A percentile compares a stretch with the other conserved stretches of the same genome.
These are phyloP conservation scores for Sarocladiaceae sp. DNA, from an alignment of 2,329 filamentous ascomycete species.

Conservation along the genomic window DNA sequence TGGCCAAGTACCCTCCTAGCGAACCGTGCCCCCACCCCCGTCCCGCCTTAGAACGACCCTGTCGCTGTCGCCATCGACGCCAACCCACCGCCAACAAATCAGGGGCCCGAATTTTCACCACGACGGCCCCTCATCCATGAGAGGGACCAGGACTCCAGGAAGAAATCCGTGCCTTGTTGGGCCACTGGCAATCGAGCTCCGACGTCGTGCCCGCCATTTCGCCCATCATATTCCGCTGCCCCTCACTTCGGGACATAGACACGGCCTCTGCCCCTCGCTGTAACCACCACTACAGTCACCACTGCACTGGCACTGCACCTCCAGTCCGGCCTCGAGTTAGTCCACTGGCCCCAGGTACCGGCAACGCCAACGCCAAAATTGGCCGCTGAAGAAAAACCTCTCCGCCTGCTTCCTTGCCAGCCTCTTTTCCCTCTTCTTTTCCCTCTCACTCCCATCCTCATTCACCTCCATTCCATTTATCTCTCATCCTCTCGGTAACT, in stretches of 20 bases:
- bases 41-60: conserved; percentile 6
- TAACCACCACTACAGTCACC: neutral
- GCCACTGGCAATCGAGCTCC: too few relatives aligned
- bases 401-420: conserved; percentile 7
- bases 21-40: neutral
- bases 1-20: too few relatives aligned
- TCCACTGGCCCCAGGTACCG: conserved; percentile 1
- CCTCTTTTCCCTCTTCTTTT: neutral
- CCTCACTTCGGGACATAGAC: conserved; percentile 8
- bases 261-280: neutral
- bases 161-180: too few relatives aligned
- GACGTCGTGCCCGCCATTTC: too few relatives aligned
- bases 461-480: neutral
- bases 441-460: neutral
- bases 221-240: conserved; percentile 6
- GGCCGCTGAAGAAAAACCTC: conserved; percentile 10
- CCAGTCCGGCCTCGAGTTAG: too few relatives aligned
- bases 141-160: too few relatives aligned
- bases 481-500: conserved; percentile 3
- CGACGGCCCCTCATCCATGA: conserved; percentile 1
- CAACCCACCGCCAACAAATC: conserved; percentile 5
- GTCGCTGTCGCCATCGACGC: conserved; percentile 8
- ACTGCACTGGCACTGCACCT: too few relatives aligned
- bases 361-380: conserved; percentile 2
- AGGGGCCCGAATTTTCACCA: conserved; percentile 2